A percentile compares a stretch with the other conserved stretches of the same genome.
phyloP scores from a whole-genome alignment of 805 yeast species.

The Candida incommunis region DNA sequence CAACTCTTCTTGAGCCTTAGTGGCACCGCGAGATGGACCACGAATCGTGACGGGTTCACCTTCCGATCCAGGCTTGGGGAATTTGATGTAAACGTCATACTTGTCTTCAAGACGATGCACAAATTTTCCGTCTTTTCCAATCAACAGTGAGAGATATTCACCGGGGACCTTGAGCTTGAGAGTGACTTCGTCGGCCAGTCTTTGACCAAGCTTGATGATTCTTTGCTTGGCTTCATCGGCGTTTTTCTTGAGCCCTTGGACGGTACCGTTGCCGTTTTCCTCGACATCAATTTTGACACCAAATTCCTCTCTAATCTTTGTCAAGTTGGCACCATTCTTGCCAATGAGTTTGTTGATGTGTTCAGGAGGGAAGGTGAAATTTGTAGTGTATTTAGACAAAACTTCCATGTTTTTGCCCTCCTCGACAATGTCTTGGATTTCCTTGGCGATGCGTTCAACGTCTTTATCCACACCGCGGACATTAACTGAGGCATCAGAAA shows the following conservation, averaged over 20 bases:
- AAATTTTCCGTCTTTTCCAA: conserved; percentile 73
- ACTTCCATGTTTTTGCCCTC: conserved; percentile 40
- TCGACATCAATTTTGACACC: conserved; percentile 67
- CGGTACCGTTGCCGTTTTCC: conserved; percentile 38
- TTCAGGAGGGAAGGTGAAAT: conserved; percentile 47
- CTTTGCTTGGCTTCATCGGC: conserved; percentile 57
- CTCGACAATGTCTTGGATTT: conserved; percentile 38
- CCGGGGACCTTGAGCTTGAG: conserved; percentile 54
- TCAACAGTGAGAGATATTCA: conserved; percentile 65
- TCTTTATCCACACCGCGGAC: conserved; percentile 59
- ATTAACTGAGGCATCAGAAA: conserved; percentile 29
- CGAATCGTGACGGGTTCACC: conserved; percentile 8
- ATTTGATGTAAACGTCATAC: conserved; percentile 66
- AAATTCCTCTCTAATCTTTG: conserved; percentile 53
- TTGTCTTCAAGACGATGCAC: conserved; percentile 77
- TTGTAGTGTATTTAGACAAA: conserved; percentile 29
- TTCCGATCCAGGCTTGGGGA: conserved; percentile 33
- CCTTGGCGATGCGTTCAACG: conserved; percentile 39
- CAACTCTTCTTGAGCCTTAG: conserved; percentile 23
- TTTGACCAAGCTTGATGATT: conserved; percentile 45
- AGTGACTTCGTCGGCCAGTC: conserved; percentile 70
- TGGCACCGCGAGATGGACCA: conserved; percentile 70
- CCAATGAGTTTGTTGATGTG: conserved; percentile 78
- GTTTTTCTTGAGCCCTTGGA: conserved; percentile 68
- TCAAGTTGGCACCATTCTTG: conserved; percentile 66